Evolutionary conservation across 176 grass and related monocot genomes (phyloP), one percentile per base, ranked within the genome.

Genomic region (Metroxylon sagu): DNA sequence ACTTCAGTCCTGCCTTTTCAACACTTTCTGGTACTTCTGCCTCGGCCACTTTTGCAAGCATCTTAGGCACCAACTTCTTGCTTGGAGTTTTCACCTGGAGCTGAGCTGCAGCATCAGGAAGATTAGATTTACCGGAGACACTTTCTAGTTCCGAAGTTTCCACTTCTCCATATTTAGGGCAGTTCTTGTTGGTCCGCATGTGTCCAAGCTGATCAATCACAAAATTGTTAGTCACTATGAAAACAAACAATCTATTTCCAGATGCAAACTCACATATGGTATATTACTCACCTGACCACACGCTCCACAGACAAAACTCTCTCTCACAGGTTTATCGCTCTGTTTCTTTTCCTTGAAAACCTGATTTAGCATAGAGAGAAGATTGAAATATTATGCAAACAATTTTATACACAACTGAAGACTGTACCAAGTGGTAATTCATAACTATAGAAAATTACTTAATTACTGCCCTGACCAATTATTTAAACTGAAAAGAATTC

Each of bases 141-240:
- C 29, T 66, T 56, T 91, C 87, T 66, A 87, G 49, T 85, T 88
- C 87, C 72, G 69, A 77, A 35, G 68, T 56, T 73, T 92, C 84
- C 65, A 66, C 93, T 68, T 97, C 84, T 56, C 93, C 70, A 70
- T 97, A 92, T 57, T 92, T 92, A 17, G 93, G 78, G 76, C 93
- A 97, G 48, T 85, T 76, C 76, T 97, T 97, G 73, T 97, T 97
- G 71, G 87, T 97, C 25, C 93, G 71, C 93, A 97, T 97, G 71
- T 97, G 93, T 18, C 93, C 93, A 69, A 88, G 72, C 93, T 97
- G 76, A 64, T 39, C 48, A 75, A 39, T 19, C 75, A 49, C 48
- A 49, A 66, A 54, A 65, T 48, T 50, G 54, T 75, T n/a, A 78
- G 52, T 76, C 58, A 76, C 2, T 26, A 65, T 53, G 19, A 64